Conservation (phyloP, 1,284 basidiomycete species). For the Ustilago cynodontis region DNA sequence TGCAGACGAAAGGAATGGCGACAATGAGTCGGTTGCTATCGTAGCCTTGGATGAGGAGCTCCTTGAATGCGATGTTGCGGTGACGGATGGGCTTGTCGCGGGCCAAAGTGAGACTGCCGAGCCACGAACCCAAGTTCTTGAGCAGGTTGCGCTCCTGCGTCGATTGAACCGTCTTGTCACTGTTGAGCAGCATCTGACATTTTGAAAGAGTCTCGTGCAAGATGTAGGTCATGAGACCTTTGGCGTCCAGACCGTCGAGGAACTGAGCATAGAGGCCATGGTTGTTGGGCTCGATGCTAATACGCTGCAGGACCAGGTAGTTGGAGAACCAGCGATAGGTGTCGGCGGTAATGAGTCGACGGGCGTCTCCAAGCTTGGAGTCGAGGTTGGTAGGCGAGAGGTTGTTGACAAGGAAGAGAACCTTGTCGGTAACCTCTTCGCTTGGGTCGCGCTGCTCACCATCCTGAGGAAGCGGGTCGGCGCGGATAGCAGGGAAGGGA, state of each 20-base stretch:
- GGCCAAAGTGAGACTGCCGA: conserved; percentile 92
- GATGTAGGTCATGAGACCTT: conserved; percentile 74
- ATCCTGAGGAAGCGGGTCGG: conserved; percentile 69
- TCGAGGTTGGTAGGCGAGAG: conserved; percentile 94
- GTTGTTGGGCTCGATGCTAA: conserved; percentile 97
- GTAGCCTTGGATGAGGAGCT: conserved; percentile 93
- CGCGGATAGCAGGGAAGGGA: conserved; percentile 71
- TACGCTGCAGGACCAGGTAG: conserved; percentile 94
- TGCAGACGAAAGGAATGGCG: conserved; percentile 98
- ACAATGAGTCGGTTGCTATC: conserved; percentile 91
- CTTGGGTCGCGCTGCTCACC: conserved; percentile 75
- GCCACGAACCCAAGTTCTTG: conserved; percentile 96
- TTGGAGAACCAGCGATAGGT: conserved; percentile 88
- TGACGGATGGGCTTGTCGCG: conserved; percentile 91
- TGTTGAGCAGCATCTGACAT: conserved; percentile 90
- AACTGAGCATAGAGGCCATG: conserved; percentile 94
- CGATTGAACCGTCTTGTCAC: conserved; percentile 87
- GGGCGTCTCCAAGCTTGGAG: conserved; percentile 72
- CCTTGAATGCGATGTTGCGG: conserved; percentile 95
- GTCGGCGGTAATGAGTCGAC: conserved; percentile 57
- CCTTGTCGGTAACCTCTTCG: conserved; percentile 90
- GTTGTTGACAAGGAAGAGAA: conserved; percentile 98
- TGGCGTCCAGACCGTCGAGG: conserved; percentile 78
- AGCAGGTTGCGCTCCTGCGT: conserved; percentile 84
- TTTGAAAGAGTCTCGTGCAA: conserved; percentile 86